A percentile compares a stretch with the other conserved stretches of the same genome.
Conservation (phyloP, 345 rosid genomes). For the Leavenworthia alabamica region DNA sequence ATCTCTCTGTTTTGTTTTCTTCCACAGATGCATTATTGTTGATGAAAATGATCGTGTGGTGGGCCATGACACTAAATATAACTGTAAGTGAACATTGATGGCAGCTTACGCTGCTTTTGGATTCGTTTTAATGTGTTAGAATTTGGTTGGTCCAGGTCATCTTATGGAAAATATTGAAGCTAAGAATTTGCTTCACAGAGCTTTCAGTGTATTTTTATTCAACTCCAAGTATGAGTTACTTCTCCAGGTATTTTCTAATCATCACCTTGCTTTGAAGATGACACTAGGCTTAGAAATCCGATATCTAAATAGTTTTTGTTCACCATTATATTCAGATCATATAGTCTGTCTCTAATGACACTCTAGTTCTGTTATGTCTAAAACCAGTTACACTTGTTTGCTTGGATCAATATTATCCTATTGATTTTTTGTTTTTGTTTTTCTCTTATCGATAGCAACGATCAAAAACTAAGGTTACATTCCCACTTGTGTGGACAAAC, state of each 20-base stretch:
- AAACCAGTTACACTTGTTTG: too few relatives aligned
- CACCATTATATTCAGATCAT: neutral
- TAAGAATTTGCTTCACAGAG: conserved; percentile 79
- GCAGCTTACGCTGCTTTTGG: too few relatives aligned
- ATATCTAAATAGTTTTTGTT: too few relatives aligned
- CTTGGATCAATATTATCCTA: too few relatives aligned
- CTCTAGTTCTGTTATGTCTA: too few relatives aligned
- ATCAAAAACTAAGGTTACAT: conserved; percentile 95
- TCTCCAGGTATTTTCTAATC: conserved; percentile 62
- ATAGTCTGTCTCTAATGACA: too few relatives aligned
- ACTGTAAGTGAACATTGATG: conserved; percentile 66
- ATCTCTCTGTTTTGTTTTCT: too few relatives aligned
- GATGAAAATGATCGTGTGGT: conserved; percentile 76
- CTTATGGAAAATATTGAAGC: conserved; percentile 87
- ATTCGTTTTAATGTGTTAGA: too few relatives aligned
- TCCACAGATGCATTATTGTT: conserved; percentile 93
- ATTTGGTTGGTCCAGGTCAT: conserved; percentile 85
- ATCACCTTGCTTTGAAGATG: neutral
- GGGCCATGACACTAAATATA: conserved; percentile 86
- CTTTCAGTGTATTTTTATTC: conserved; percentile 91
- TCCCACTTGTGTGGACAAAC: conserved; percentile 98
- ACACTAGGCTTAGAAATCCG: neutral
- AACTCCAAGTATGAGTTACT: conserved; percentile 93
- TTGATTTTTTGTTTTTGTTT: neutral
- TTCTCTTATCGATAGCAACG: conserved; percentile 60